Evolutionary conservation across 345 rosid species (phyloP).

Genomic region (Linum lewisii): DNA sequence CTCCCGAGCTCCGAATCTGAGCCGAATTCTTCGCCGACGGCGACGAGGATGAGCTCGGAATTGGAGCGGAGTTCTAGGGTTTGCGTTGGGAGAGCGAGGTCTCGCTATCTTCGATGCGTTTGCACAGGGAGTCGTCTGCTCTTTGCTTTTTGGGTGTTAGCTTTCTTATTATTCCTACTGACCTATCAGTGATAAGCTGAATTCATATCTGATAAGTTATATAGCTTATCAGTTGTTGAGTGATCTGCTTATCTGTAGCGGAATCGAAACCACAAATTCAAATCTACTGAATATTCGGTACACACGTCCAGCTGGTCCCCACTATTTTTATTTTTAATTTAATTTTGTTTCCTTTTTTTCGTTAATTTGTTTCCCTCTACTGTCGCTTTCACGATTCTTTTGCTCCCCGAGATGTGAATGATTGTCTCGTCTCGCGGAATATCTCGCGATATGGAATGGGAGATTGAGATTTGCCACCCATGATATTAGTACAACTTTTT

Average conservation of each 20-base stretch:
- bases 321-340: slow-evolving; percentile 17
- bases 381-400: not conserved
- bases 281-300: slow-evolving; percentile 54
- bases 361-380: not conserved
- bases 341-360: not conserved
- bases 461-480: too few relatives aligned
- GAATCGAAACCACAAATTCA: slow-evolving; percentile 58
- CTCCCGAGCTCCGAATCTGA: slow-evolving; percentile 17
- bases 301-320: slow-evolving; percentile 57
- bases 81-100: slow-evolving; percentile 31
- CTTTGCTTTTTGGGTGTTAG: not conserved
- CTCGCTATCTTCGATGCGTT: slow-evolving; percentile 85
- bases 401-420: not conserved
- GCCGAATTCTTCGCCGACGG: slow-evolving; percentile 13
- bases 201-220: rapidly evolving
- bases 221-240: rapidly evolving
- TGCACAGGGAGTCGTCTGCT: slow-evolving; percentile 35
- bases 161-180: slow-evolving; percentile 23
- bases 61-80: slow-evolving; percentile 61
- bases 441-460: too few relatives aligned
- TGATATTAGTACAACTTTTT: too few relatives aligned
- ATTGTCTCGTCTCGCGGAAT: not conserved
- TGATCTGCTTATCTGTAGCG: slow-evolving; percentile 24
- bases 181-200: slow-evolving; percentile 17
- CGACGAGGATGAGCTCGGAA: slow-evolving; percentile 19